Evolutionary conservation across 2,329 filamentous ascomycete species (phyloP).

Genomic region (Penicillium sp.): DNA sequence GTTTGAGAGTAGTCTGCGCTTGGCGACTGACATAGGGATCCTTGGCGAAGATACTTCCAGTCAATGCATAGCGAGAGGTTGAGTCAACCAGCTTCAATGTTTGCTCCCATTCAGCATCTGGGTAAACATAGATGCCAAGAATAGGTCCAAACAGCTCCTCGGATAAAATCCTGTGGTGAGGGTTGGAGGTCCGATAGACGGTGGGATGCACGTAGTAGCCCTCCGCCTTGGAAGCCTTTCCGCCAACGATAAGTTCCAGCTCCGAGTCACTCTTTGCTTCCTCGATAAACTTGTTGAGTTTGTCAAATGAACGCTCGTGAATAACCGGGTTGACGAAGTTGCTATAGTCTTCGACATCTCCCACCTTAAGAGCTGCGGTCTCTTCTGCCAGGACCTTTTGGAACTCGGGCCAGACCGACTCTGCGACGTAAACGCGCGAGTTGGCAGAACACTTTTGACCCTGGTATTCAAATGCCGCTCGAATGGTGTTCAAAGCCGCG

Average conservation of each 20-base stretch:
- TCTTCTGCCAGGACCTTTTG: slow-evolving; percentile 56
- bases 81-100: slow-evolving; percentile 14
- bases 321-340: slow-evolving; percentile 82
- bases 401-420: slow-evolving; percentile 64
- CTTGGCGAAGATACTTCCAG: slow-evolving; percentile 22
- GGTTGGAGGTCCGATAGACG: slow-evolving; percentile 63
- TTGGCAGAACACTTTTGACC: slow-evolving; percentile 83
- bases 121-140: slow-evolving; percentile 64
- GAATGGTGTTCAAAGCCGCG: slow-evolving; percentile 67
- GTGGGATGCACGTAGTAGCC: slow-evolving; percentile 77
- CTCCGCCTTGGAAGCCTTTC: slow-evolving; percentile 62
- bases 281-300: slow-evolving; percentile 64
- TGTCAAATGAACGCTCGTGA: slow-evolving; percentile 67
- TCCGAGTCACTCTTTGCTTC: slow-evolving; percentile 62
- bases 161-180: slow-evolving; percentile 60
- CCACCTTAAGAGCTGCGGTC: slow-evolving; percentile 59
- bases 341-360: slow-evolving; percentile 56
- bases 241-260: slow-evolving; percentile 64
- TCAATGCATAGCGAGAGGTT: slow-evolving; percentile 16
- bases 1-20: slow-evolving; percentile 46
- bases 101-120: slow-evolving; percentile 44
- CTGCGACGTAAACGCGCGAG: slow-evolving; percentile 66
- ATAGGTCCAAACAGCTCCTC: slow-evolving; percentile 74
- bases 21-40: slow-evolving; percentile 43
- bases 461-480: slow-evolving; percentile 78